These are phyloP conservation scores for Boletellus emodensis DNA, from an alignment of 768 basidiomycete genomes.

Conservation along the genomic window DNA sequence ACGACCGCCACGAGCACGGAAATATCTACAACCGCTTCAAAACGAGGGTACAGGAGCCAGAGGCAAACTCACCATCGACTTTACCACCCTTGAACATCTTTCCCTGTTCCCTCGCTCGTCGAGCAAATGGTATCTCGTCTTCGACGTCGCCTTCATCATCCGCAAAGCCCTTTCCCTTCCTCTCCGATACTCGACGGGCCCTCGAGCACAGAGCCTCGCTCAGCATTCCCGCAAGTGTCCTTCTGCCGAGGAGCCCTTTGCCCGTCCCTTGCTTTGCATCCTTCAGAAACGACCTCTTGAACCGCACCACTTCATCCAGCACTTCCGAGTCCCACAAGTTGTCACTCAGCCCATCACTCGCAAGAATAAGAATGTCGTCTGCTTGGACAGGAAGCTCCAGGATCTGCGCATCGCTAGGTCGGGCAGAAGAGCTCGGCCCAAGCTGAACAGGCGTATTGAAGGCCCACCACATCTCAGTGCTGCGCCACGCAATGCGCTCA, in stretches of 20 bases:
- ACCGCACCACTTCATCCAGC: slow-evolving; percentile 70
- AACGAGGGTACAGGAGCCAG: not conserved
- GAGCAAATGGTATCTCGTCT: slow-evolving; percentile 76
- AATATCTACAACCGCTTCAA: slow-evolving; percentile 43
- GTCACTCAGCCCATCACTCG: slow-evolving; percentile 78
- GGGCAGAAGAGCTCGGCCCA: slow-evolving; percentile 56
- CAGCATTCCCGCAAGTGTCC: slow-evolving; percentile 63
- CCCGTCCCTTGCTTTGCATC: slow-evolving; percentile 13
- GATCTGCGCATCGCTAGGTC: slow-evolving; percentile 63
- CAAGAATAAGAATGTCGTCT: slow-evolving; percentile 77
- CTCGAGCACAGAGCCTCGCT: slow-evolving; percentile 80
- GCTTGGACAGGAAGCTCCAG: slow-evolving; percentile 65
- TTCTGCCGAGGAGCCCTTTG: slow-evolving; percentile 38
- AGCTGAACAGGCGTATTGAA: slow-evolving; percentile 68
- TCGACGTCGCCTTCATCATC: slow-evolving; percentile 30
- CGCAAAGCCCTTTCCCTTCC: slow-evolving; percentile 24
- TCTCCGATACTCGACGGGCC: slow-evolving; percentile 65
- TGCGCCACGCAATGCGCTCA: slow-evolving; percentile 77
- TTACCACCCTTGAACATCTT: slow-evolving; percentile 76
- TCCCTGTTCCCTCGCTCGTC: slow-evolving; percentile 73
- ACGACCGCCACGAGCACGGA: slow-evolving; percentile 65
- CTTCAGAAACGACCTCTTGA: slow-evolving; percentile 40
- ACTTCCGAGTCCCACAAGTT: slow-evolving; percentile 89
- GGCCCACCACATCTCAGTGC: slow-evolving; percentile 91
- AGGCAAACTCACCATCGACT: slow-evolving; percentile 60